Evolutionary conservation across 495 filamentous ascomycete species (phyloP), one percentile per base, ranked within the genome.

Genomic region (Penicillium psychrofluorescens): DNA sequence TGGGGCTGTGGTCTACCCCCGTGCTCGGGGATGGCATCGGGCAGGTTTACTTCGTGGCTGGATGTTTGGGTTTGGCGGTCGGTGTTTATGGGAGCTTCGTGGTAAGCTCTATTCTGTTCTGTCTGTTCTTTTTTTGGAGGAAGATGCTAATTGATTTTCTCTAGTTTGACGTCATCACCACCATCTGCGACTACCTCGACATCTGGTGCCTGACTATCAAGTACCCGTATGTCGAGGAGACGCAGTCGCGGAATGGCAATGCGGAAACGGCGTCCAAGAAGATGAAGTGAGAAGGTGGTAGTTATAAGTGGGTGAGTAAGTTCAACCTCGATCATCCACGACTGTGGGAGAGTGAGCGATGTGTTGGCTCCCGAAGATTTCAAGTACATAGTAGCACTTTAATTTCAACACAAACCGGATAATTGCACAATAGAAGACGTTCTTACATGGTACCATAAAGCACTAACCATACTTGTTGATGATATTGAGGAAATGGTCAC

Each of bases 201-300:
- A 98, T 98, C 55, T 96, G 88, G 87, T 98, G 92, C 56, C 71
- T 97, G 64, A 95, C 85, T 0, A 98, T 98, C 63, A 98, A 98
- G 74, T 83, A 72, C 44, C 68, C 68, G 1, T 64, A 60, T 35
- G 50, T 59, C 16, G 67, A 68, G 38, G 64, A 55, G 31, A 56
- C 52, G 31, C 48, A 58, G 31, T 22, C 22, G 4, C 36, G 32
- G 46, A 59, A 59, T 49, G 45, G 46, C 13, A 43, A 41, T 12
- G 46, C 47, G 7, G 50, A 61, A 36, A 43, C 43, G 14, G 44
- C 46, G 28, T 46, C 50, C 34, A 71, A 71, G 57, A 68, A 68
- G 54, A 56, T 46, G 29, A 42, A 50, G 37, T 67, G 51, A 48
- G 39, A 35, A 6, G 13, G n/a, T 8, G 15, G 9, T 30, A 11